Percentiles rank a stretch among this genome's conserved stretches.
Evolutionary conservation across 2,329 filamentous ascomycete genomes (phyloP).

Genomic region (Neobulgaria alba): DNA sequence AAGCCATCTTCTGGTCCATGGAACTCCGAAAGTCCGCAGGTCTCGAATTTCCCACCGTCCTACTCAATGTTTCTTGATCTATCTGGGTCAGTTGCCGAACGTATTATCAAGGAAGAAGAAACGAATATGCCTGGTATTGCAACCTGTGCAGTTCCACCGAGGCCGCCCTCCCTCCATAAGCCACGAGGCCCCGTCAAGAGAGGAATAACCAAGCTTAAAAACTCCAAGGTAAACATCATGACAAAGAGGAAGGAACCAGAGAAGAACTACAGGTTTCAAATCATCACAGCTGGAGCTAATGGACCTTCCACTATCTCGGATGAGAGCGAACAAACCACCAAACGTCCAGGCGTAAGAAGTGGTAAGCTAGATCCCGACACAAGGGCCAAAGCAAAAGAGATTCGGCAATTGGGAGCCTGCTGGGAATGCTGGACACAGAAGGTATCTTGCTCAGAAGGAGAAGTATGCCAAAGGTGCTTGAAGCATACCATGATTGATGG

Average conservation of each 20-base stretch:
- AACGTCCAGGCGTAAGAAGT: slow-evolving; percentile 9
- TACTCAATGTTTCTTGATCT: not conserved
- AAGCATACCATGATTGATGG: slow-evolving; percentile 9
- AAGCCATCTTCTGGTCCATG: not conserved
- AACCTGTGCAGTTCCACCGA: too few relatives aligned
- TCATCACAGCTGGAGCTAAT: too few relatives aligned
- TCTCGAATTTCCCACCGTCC: not conserved
- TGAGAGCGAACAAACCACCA: slow-evolving; percentile 5
- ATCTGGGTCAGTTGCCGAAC: not conserved
- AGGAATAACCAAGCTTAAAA: not conserved
- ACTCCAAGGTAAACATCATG: not conserved
- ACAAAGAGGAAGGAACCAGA: slow-evolving; percentile 9
- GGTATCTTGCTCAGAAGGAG: slow-evolving; percentile 16
- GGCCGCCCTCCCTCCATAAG: not conserved
- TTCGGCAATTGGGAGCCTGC: slow-evolving; percentile 17
- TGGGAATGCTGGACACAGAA: slow-evolving; percentile 23
- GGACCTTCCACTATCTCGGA: too few relatives aligned
- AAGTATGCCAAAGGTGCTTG: slow-evolving; percentile 17
- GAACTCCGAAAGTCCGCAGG: not conserved
- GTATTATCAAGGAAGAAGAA: not conserved
- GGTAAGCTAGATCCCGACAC: slow-evolving; percentile 14
- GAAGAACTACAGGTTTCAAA: too few relatives aligned
- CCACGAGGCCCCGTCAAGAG: not conserved
- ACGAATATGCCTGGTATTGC: not conserved
- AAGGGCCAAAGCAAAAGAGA: slow-evolving; percentile 14